Base-by-base conservation (phyloP, 768 basidiomycete species). In the Austroboletus festivus region DNA sequence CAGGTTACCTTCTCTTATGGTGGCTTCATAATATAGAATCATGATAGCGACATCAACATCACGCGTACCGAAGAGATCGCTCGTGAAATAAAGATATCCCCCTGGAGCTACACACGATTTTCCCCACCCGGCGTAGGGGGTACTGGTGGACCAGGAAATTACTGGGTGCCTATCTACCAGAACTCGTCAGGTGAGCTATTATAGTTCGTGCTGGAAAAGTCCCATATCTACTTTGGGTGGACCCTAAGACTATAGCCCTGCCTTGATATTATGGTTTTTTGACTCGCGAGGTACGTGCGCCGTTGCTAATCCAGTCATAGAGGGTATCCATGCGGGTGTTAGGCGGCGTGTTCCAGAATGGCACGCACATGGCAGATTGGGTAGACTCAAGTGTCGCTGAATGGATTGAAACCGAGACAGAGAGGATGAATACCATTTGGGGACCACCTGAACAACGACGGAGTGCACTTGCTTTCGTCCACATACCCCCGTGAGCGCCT, bases 1-100 rank as follows among this genome's bases (percentile, higher is more conserved):
- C 12, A 6, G 28, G 7, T 33, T 33, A 11, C 35, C 2, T 13
- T 26, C 30, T 42, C 16, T 21, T 18, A 24, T 16, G 8, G 15
- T 22, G 23, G 54, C 37, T 33, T 26, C 19, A 6, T 20, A 16
- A 19, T 22, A n/a, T 49, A 86, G 85, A 86, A 88, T 56, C 85
- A 88, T 57, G 85, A 87, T 57, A 87, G 85, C 53, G 71, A 85
- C 52, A 68, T 73, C 19, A 89, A 89, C 60, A 87, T 89, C 31
- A 85, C 82, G 0, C 86, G 87, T 51, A 55, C 73, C 3, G 76
- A 80, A 50, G 87, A 88, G 49, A 85, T 88, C 39, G 54, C 63
- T n/a, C 78, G 82, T 5, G 85, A 88, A 56, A 74, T 74, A 39
- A 58, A 65, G 33, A 74, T 81, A 28, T 80, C 83, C 1, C 69